Evolutionary conservation across 352 stramenopile genomes (phyloP).

Genomic region (Peronospora farinosa): DNA sequence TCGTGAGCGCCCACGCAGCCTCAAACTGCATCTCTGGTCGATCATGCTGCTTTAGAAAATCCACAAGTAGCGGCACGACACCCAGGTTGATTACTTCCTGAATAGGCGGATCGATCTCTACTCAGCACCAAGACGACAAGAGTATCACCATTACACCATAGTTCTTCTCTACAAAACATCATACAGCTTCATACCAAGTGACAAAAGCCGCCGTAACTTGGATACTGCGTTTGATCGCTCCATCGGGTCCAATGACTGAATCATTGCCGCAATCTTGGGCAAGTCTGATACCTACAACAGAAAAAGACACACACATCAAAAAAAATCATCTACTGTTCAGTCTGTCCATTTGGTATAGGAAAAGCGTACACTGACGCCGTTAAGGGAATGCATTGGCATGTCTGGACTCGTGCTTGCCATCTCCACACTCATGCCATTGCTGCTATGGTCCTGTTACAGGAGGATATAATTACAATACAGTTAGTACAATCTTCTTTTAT

Average conservation of each 20-base stretch:
- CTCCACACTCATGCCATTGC: slow-evolving; percentile 5
- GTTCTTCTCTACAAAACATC: neutral
- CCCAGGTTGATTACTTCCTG: slow-evolving; percentile 96
- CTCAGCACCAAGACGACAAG: neutral
- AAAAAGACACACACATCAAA: neutral
- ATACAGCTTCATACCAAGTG: slow-evolving; percentile 65
- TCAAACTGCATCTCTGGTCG: slow-evolving; percentile 96
- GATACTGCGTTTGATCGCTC: slow-evolving; percentile 93
- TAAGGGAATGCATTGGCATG: slow-evolving; percentile 22
- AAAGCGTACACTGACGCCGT: slow-evolving; percentile 37
- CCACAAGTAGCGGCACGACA: slow-evolving; percentile 95
- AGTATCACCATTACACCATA: neutral
- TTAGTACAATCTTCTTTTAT: neutral
- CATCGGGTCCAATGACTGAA: slow-evolving; percentile 89
- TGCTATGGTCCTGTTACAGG: slow-evolving; percentile 5
- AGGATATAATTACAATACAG: neutral
- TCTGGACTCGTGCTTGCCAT: slow-evolving; percentile 8
- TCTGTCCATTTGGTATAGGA: slow-evolving; percentile 1
- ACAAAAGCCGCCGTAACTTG: slow-evolving; percentile 95
- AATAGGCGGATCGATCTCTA: slow-evolving; percentile 96
- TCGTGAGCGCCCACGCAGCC: slow-evolving; percentile 98
- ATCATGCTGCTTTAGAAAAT: slow-evolving; percentile 93
- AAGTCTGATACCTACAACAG: slow-evolving; percentile 85
- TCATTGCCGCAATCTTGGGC: slow-evolving; percentile 91
- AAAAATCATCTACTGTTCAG: neutral